These are phyloP conservation scores for Scedosporium boydii DNA, from an alignment of 2,329 filamentous ascomycete species.

Conservation along the genomic window DNA sequence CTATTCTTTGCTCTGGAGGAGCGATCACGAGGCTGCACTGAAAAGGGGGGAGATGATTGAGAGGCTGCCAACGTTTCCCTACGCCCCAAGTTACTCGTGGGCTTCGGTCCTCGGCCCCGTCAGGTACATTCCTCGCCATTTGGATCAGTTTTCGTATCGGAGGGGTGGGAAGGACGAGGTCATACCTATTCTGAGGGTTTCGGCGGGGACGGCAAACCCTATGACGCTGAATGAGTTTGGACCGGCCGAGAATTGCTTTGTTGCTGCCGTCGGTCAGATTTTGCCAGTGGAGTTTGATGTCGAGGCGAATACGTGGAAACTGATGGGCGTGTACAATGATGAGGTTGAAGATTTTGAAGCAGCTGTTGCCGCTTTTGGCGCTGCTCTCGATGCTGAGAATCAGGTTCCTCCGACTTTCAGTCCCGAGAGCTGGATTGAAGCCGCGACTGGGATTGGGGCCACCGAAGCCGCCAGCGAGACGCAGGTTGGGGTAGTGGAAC, in stretches of 20 bases:
- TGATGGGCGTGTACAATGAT: background rate
- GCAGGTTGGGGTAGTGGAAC: background rate
- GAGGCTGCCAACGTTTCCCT: background rate
- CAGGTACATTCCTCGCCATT: background rate
- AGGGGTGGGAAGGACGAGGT: background rate
- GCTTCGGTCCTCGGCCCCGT: constrained; percentile 8
- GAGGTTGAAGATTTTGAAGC: background rate
- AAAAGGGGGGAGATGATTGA: background rate
- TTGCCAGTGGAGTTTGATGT: background rate
- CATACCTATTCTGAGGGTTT: background rate
- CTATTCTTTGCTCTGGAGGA: constrained; percentile 8
- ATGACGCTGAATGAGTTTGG: background rate
- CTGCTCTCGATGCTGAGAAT: background rate
- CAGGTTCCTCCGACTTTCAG: background rate
- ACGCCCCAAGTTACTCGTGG: constrained; percentile 10
- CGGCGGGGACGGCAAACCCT: background rate
- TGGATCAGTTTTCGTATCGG: background rate
- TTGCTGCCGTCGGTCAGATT: background rate
- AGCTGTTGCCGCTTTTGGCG: background rate
- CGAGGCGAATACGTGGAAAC: background rate
- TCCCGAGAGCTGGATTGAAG: background rate
- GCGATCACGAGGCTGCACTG: background rate
- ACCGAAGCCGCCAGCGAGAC: background rate
- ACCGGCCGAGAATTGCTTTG: background rate
- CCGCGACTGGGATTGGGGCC: background rate